Conservation (phyloP, 169 alveolate genomes). For the Theileria equi region DNA sequence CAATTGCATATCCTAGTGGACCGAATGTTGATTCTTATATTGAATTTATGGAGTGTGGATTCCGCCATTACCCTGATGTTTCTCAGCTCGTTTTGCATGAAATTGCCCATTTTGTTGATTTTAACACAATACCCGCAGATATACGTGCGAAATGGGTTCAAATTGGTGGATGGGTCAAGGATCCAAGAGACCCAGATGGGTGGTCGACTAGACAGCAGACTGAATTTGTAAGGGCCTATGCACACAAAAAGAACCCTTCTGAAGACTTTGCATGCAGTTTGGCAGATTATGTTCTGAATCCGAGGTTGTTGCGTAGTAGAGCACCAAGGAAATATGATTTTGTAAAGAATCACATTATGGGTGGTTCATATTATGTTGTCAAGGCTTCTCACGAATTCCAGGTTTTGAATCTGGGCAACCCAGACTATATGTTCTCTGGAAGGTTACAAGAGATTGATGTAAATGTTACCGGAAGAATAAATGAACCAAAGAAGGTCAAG, state of each 20-base stretch:
- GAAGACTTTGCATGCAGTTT: constrained; percentile 76
- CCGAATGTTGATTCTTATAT: constrained; percentile 60
- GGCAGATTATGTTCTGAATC: constrained; percentile 71
- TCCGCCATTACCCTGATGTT: constrained; percentile 67
- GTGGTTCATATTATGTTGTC: constrained; percentile 71
- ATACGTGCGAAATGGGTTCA: constrained; percentile 50
- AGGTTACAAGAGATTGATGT: constrained; percentile 52
- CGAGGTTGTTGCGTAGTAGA: constrained; percentile 61
- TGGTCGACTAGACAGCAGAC: constrained; percentile 73
- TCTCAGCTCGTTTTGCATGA: constrained; percentile 71
- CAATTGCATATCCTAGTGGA: constrained; percentile 79
- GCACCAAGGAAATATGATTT: constrained; percentile 53
- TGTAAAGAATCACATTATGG: constrained; percentile 63
- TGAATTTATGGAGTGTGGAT: constrained; percentile 78
- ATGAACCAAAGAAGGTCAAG: constrained; percentile 64
- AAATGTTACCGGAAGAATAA: constrained; percentile 56
- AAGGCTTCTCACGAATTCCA: constrained; percentile 69
- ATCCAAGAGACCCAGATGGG: constrained; percentile 69
- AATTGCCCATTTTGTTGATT: constrained; percentile 68
- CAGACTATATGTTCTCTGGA: constrained; percentile 72
- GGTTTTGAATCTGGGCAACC: constrained; percentile 74
- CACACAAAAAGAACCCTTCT: constrained; percentile 75
- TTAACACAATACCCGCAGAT: constrained; percentile 55
- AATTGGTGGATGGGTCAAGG: constrained; percentile 71
- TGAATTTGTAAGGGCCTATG: constrained; percentile 72